These are phyloP conservation scores for Acacia concinna DNA, from an alignment of 331 rosid species.

Conservation along the genomic window DNA sequence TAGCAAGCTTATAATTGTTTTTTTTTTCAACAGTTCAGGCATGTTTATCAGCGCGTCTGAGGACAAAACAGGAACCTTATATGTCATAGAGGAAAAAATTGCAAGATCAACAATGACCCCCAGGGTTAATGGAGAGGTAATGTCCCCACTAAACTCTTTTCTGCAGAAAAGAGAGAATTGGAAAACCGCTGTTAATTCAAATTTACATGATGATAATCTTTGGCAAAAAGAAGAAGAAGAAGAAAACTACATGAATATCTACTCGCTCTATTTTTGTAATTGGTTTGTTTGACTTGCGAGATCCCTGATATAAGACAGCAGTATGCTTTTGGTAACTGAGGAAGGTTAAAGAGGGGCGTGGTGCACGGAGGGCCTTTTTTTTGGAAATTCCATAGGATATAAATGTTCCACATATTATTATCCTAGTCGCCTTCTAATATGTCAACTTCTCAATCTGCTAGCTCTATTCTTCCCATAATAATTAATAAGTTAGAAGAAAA, in stretches of 20 bases:
- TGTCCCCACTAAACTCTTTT: constrained; percentile 4
- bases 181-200: background rate
- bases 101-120: constrained; percentile 85
- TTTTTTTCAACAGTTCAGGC: constrained; percentile 68
- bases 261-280: background rate
- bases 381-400: background rate
- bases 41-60: constrained; percentile 69
- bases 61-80: constrained; percentile 69
- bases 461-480: background rate
- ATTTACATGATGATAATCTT: too few relatives aligned
- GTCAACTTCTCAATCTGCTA: background rate
- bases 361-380: background rate
- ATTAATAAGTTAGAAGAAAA: background rate
- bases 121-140: constrained; percentile 86
- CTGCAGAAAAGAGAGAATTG: background rate
- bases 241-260: too few relatives aligned
- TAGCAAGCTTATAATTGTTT: constrained; percentile 10
- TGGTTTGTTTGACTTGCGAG: constrained; percentile 2
- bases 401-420: background rate
- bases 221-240: too few relatives aligned
- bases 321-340: background rate
- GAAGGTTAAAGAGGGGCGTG: background rate
- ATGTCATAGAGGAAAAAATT: constrained; percentile 77
- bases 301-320: background rate
- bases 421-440: background rate